Conservation (phyloP, 192 early-diverging fungal species). For the Paraglomus occultum region DNA sequence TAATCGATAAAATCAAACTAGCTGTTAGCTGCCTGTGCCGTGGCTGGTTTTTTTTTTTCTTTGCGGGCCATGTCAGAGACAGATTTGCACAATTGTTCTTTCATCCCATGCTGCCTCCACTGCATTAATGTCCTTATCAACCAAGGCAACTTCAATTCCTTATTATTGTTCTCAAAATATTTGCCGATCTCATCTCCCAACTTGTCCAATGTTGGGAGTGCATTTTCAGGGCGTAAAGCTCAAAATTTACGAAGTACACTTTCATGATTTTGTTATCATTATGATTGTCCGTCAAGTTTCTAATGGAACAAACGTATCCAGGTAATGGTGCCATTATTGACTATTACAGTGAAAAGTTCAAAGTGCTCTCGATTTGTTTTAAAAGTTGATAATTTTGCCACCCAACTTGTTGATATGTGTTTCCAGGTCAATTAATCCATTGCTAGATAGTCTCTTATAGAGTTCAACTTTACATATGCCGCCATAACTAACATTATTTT, state of each 20-base stretch:
- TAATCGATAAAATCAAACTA: too few species aligned
- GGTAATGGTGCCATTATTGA: background rate
- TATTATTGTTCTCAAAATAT: background rate
- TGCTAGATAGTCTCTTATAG: too few species aligned
- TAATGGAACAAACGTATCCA: background rate
- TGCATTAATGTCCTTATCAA: slow-evolving; percentile 8
- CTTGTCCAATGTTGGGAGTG: background rate
- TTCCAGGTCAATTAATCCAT: too few species aligned
- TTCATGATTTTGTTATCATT: background rate
- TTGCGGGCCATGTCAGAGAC: slow-evolving; percentile 3
- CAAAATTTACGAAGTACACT: background rate
- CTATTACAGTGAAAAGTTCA: slow-evolving; percentile 6
- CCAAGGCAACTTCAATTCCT: background rate
- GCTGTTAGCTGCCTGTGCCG: too few species aligned
- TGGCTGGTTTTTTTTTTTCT: background rate
- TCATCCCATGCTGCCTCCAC: slow-evolving; percentile 9
- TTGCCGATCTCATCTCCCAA: slow-evolving; percentile 10
- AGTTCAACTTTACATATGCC: too few species aligned
- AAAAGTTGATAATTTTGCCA: background rate
- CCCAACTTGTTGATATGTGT: too few species aligned
- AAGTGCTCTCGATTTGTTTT: background rate
- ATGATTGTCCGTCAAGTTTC: background rate
- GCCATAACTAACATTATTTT: too few species aligned
- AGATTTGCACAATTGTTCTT: background rate
- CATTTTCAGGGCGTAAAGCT: background rate